Base-by-base conservation (phyloP, 495 filamentous ascomycete genomes). In the Recurvomyces mirabilis region DNA sequence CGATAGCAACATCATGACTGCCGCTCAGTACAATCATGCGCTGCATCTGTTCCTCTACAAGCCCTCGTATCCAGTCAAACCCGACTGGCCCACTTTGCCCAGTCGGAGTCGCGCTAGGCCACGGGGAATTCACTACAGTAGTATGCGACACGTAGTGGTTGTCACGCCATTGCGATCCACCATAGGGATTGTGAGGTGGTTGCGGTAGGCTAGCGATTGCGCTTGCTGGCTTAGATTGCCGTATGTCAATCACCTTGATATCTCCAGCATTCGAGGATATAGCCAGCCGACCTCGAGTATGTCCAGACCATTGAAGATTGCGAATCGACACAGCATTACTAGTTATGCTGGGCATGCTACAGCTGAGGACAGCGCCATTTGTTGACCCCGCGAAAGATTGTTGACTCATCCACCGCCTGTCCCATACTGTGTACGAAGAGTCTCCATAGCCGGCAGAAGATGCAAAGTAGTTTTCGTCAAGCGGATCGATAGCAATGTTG, bases 391-490 rank as follows among this genome's bases (percentile, higher is more conserved):
- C 50, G 10, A 60, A 60, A 12, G 68, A 53, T 9, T 65, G 62
- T 12, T 75, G 71, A 23, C 67, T 56, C 7, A 77, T 72, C 35
- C 77, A 78, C 12, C 91, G 80, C 14, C 79, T 75, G 61, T 98
- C 91, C 91, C 91, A 98, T 13, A 96, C 71, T 49, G 81, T 83
- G 41, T 96, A 72, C 2, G 70, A 71, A 14, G 77, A 62, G 61
- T 93, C 69, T 56, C 78, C 63, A 56, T 76, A 59, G 60, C 83
- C 65, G 10, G 75, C 75, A n/a, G 83, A 85, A 5, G 87, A 93
- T 0, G 87, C 84, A 61, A 96, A 94, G 56, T 94, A 94, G 55
- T 95, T 94, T 55, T 85, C 78, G 60, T 96, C 85, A 10, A 81
- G 70, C 52, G 81, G 83, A 61, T 98, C 85, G 47, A 96, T 87